These are phyloP conservation scores for Leucogyrophana mollusca DNA, from an alignment of 768 basidiomycete genomes.

Conservation along the genomic window DNA sequence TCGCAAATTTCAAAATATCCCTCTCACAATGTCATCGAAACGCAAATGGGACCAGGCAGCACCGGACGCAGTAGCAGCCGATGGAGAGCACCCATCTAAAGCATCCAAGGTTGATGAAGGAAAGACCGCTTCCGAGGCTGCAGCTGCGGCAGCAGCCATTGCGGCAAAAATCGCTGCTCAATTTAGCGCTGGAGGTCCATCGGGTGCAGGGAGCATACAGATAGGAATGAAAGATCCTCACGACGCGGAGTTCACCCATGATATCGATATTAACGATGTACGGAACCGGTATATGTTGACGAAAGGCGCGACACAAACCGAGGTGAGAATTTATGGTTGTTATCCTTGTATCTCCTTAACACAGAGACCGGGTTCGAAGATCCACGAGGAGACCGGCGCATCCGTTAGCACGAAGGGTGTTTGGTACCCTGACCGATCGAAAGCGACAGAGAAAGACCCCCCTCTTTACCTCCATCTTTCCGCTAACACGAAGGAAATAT, in stretches of 20 bases:
- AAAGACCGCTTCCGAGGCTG: constrained; percentile 55
- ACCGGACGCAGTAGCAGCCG: constrained; percentile 39
- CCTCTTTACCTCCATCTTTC: constrained; percentile 93
- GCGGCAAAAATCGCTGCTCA: constrained; percentile 95
- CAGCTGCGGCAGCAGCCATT: constrained; percentile 79
- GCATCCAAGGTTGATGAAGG: constrained; percentile 46
- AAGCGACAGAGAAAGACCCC: constrained; percentile 90
- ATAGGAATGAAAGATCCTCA: constrained; percentile 59
- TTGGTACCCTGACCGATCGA: constrained; percentile 93
- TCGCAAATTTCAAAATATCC: background rate
- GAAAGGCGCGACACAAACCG: constrained; percentile 87
- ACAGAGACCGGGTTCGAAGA: constrained; percentile 43
- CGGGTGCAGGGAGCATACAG: constrained; percentile 37
- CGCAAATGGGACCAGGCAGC: constrained; percentile 80
- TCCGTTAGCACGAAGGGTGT: constrained; percentile 90
- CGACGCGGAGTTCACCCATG: constrained; percentile 80
- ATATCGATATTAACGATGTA: constrained; percentile 97
- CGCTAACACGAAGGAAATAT: constrained; percentile 62
- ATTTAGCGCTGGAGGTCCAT: constrained; percentile 50
- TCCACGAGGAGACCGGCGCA: constrained; percentile 89
- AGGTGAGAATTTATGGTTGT: constrained; percentile 53
- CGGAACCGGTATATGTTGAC: constrained; percentile 94
- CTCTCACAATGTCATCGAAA: constrained; percentile 59
- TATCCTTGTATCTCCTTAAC: constrained; percentile 5
- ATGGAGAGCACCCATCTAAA: constrained; percentile 44